Evolutionary conservation across 2,329 filamentous ascomycete species (phyloP), one percentile per base, ranked within the genome.

Genomic region (Fusarium concolor): DNA sequence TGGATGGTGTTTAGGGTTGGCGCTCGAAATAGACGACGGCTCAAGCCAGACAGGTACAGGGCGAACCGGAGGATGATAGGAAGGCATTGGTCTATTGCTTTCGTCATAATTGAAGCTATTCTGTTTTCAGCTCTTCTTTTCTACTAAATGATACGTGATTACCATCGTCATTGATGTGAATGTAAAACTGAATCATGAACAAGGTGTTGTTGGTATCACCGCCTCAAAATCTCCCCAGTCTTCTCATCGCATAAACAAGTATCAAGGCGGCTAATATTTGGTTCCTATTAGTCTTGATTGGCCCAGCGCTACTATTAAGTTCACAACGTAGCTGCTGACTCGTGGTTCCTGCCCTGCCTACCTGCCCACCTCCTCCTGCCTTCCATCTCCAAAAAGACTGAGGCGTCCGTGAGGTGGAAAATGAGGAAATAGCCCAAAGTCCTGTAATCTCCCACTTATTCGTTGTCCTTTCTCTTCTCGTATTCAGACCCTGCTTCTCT

Each of bases 1-100:
- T 37, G 56, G 33, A 54, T 51, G 61, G 69, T 66, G 55, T 67
- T 61, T 20, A 45, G 61, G 56, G 38, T 47, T 52, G 70, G 67
- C 65, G 59, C 65, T 71, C 44, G 62, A 61, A 57, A 72, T 72
- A 72, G 70, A 72, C 65, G 60, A 67, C 66, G 70, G 67, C 63
- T 68, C 70, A 55, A 60, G 70, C 70, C 64, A 68, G 51, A 64
- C 61, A 58, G 56, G 58, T 44, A 62, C 50, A 49, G 44, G 61
- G 57, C 51, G 59, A 63, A 61, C 51, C 56, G 62, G 64, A 49
- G 35, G 47, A 49, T 41, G 47, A 53, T 42, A 43, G 51, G 39
- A 44, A 31, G 61, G 18, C n/a, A 44, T 44, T 26, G 12, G 14
- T 24, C 15, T 60, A 51, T 45, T 43, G 26, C 26, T 44, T 51